Percentiles rank a stretch among this genome's conserved stretches.
Conservation (phyloP, 352 stramenopile species). For the Phytopythium cucurbitacearum region DNA sequence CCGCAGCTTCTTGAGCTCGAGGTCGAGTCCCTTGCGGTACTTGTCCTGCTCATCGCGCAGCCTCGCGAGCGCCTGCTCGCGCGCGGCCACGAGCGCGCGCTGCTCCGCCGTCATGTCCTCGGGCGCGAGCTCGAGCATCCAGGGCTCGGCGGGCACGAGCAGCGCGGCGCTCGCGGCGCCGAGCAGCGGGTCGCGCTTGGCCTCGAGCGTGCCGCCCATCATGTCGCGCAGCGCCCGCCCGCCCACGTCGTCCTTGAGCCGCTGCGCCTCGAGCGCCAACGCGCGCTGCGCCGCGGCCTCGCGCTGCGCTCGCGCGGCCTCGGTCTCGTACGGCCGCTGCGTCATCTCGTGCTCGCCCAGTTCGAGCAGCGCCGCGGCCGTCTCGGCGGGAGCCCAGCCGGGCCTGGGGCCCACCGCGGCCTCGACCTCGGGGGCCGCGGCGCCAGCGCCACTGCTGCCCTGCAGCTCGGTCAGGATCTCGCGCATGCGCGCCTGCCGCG, state of each 20-base stretch:
- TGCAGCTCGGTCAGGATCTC: slow-evolving; percentile 82
- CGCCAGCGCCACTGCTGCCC: neutral
- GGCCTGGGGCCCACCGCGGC: slow-evolving; percentile 42
- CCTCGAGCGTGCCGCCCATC: slow-evolving; percentile 93
- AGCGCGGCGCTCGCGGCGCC: slow-evolving; percentile 1
- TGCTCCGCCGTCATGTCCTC: slow-evolving; percentile 84
- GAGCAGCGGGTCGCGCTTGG: slow-evolving; percentile 68
- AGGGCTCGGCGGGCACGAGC: slow-evolving; percentile 61
- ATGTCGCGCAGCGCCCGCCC: slow-evolving; percentile 86
- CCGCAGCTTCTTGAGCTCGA: slow-evolving; percentile 85
- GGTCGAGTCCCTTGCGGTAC: slow-evolving; percentile 85
- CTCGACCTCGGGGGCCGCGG: slow-evolving; percentile 1
- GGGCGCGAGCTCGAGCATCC: slow-evolving; percentile 80
- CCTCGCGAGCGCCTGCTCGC: slow-evolving; percentile 58
- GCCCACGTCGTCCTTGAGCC: slow-evolving; percentile 80
- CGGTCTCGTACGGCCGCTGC: slow-evolving; percentile 79
- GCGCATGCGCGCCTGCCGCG: slow-evolving; percentile 84
- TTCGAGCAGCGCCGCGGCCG: slow-evolving; percentile 59
- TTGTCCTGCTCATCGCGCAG: slow-evolving; percentile 89
- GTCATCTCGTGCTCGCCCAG: slow-evolving; percentile 79
- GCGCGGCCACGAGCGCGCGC: slow-evolving; percentile 63
- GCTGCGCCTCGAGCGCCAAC: slow-evolving; percentile 31
- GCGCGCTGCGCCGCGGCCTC: slow-evolving; percentile 28
- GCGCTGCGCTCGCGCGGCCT: slow-evolving; percentile 47
- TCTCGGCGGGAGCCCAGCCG: slow-evolving; percentile 52